Conservation (phyloP, 495 filamentous ascomycete species). For the Annulohypoxylon maeteangense region DNA sequence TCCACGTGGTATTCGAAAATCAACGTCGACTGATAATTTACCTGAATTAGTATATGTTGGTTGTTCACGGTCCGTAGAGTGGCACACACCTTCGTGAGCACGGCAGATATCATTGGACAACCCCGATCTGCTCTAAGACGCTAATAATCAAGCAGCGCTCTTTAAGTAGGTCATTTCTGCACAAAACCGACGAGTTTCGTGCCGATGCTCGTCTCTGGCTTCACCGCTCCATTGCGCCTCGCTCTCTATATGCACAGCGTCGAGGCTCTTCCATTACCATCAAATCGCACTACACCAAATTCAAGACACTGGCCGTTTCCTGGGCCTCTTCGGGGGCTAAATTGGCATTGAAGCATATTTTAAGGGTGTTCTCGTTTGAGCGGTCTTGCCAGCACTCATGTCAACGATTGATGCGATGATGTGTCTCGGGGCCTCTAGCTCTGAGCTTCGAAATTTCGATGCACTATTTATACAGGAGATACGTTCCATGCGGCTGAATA, state of each 20-base stretch:
- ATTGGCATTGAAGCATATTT: conserved; percentile 10
- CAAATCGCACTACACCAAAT: conserved; percentile 35
- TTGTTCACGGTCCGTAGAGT: conserved; percentile 14
- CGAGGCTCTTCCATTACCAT: conserved; percentile 15
- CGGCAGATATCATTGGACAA: conserved; percentile 23
- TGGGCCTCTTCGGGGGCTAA: conserved; percentile 23
- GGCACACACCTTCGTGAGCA: conserved; percentile 20
- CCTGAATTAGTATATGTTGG: conserved; percentile 26
- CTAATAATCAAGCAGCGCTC: conserved; percentile 1
- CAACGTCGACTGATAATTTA: conserved; percentile 12
- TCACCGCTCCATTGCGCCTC: conserved; percentile 33
- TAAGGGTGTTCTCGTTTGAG: background rate
- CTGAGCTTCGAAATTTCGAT: background rate
- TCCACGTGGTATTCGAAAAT: background rate
- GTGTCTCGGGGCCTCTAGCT: background rate
- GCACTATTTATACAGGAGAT: conserved; percentile 19
- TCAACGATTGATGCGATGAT: conserved; percentile 19
- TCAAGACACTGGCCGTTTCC: conserved; percentile 22
- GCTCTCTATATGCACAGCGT: conserved; percentile 10
- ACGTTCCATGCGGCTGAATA: background rate
- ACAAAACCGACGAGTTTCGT: conserved; percentile 9
- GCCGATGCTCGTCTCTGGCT: conserved; percentile 1
- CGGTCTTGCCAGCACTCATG: background rate
- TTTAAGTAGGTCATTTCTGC: conserved; percentile 8
- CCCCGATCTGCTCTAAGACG: background rate